Conservation (phyloP, 306 rosid species). For the Trifolium repens region DNA sequence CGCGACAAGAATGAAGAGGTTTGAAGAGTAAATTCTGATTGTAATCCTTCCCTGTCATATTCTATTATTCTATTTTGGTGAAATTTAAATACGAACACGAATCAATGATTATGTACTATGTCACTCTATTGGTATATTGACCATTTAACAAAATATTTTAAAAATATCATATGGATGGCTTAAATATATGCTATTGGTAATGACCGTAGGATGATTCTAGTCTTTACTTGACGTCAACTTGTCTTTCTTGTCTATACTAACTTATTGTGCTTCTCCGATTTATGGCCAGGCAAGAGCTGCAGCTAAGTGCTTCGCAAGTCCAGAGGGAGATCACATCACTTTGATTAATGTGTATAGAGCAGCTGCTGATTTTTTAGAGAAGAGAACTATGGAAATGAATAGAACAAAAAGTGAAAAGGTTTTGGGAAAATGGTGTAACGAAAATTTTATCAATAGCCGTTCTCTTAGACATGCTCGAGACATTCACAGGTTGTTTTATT, state of each 20-base stretch:
- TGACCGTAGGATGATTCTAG: constrained; percentile 10
- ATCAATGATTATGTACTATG: constrained; percentile 19
- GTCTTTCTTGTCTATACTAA: background rate
- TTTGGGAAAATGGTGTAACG: constrained; percentile 90
- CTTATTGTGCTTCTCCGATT: constrained; percentile 36
- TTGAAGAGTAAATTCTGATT: constrained; percentile 34
- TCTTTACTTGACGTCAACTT: background rate
- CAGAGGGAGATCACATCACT: constrained; percentile 90
- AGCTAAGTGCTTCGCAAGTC: constrained; percentile 74
- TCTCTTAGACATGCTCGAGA: constrained; percentile 92
- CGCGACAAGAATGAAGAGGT: constrained; percentile 84
- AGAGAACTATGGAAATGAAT: constrained; percentile 58
- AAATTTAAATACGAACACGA: constrained; percentile 2
- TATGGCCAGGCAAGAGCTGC: constrained; percentile 72
- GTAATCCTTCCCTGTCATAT: constrained; percentile 21
- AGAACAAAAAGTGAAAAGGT: constrained; percentile 69
- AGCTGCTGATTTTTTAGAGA: constrained; percentile 66
- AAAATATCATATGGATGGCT: constrained; percentile 29
- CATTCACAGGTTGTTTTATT: constrained; percentile 70
- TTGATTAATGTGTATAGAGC: constrained; percentile 82
- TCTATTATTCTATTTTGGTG: constrained; percentile 21
- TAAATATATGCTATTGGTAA: constrained; percentile 20
- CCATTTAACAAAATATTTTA: constrained; percentile 24
- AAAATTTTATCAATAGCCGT: constrained; percentile 81
- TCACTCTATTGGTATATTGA: constrained; percentile 11